These are phyloP conservation scores for Fusarium newnesense DNA, from an alignment of 2,329 filamentous ascomycete genomes.

Conservation along the genomic window DNA sequence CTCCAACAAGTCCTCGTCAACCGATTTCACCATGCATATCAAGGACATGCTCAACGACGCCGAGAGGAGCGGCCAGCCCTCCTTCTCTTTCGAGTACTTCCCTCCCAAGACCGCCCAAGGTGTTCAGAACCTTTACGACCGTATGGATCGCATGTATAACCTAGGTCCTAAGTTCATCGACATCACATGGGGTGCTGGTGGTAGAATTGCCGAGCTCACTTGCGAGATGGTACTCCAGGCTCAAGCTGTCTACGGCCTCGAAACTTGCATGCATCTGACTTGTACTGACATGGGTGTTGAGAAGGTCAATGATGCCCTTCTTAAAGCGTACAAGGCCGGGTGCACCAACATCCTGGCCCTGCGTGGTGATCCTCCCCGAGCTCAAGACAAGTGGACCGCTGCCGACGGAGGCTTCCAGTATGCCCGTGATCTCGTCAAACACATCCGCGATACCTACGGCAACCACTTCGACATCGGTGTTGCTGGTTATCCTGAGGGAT, in stretches of 20 bases:
- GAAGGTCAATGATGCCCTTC: slow-evolving; percentile 89
- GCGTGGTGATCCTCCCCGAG: slow-evolving; percentile 90
- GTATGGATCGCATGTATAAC: slow-evolving; percentile 98
- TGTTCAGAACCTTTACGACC: slow-evolving; percentile 98
- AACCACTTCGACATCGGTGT: slow-evolving; percentile 94
- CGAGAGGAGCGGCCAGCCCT: slow-evolving; percentile 80
- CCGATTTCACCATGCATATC: slow-evolving; percentile 83
- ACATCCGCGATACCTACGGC: slow-evolving; percentile 79
- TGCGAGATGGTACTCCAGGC: slow-evolving; percentile 98
- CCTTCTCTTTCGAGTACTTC: slow-evolving; percentile 99
- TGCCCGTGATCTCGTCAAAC: slow-evolving; percentile 87
- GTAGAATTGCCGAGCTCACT: slow-evolving; percentile 88
- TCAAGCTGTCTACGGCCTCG: slow-evolving; percentile 92
- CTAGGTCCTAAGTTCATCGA: slow-evolving; percentile 96
- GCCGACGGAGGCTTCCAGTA: slow-evolving; percentile 89
- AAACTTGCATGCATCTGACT: slow-evolving; percentile 99
- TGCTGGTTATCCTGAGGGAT: slow-evolving; percentile 95
- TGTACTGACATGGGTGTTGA: slow-evolving; percentile 97
- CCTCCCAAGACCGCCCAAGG: slow-evolving; percentile 97
- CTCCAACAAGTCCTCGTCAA: neutral
- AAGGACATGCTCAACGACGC: slow-evolving; percentile 88
- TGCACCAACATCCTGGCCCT: slow-evolving; percentile 98
- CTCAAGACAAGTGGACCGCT: slow-evolving; percentile 93
- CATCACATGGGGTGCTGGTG: slow-evolving; percentile 97
- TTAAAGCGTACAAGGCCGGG: slow-evolving; percentile 89